Evolutionary conservation across 805 yeast genomes (phyloP), one percentile per base, ranked within the genome.

Genomic region (Saccharomyces kudriavzevii): DNA sequence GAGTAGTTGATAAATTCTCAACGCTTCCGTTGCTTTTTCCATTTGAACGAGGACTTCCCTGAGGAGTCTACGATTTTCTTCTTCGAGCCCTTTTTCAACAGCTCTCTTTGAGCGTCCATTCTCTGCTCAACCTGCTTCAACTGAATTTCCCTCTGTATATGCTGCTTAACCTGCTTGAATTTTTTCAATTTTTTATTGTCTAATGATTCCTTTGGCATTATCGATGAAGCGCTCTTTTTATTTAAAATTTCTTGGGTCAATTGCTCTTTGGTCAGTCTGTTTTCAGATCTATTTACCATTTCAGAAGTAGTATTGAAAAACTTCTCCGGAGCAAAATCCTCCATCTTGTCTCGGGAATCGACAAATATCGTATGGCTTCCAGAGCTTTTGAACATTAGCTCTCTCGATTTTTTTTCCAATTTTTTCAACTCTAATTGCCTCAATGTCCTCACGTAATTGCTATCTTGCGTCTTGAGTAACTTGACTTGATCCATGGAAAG

Each of bases 321-420:
- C 55, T 75, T 73, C 5, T 80, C 89, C 0, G 95, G 81, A 50
- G 78, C 76, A 64, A 89, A 89, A 1, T 66, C 57, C 43, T 78
- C 75, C 66, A 83, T 78, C 50, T 82, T 80, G 43, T 77, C 69
- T 27, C 76, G 76, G 24, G 76, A 69, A 45, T 87, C 94, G 5
- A 90, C 96, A 73, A 90, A 92, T 3, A 91, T 87, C 0, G 91
- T 88, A 68, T 91, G 98, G 35, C 79, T 79, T 1, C 96, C 95
- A 22, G 67, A 69, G n/a, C 85, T 75, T 52, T 75, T 72, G 62
- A 83, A 82, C 40, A 73, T 71, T 53, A 83, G 63, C 13, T 70
- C 72, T 27, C 77, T 70, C 24, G 69, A 67, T 35, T 69, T 60
- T 65, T 80, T 83, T 48, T 79, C 82, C 30, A 89, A 79, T 67